These are phyloP conservation scores for Mucor mucedo DNA, from an alignment of 371 early-diverging fungal species.

Conservation along the genomic window DNA sequence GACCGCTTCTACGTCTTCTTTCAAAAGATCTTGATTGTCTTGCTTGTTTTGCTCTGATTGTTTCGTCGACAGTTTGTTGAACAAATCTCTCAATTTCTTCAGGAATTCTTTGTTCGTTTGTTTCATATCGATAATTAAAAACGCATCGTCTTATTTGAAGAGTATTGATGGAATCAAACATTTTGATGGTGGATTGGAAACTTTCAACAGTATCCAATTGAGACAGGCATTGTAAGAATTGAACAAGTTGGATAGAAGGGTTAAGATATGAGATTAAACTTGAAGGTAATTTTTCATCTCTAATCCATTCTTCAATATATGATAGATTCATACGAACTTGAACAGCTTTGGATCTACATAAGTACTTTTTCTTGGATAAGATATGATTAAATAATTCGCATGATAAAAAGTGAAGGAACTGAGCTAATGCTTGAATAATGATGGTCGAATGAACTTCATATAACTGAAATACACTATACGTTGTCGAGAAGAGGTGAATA, in stretches of 20 bases:
- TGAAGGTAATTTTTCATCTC: constrained; percentile 56
- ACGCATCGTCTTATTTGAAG: constrained; percentile 77
- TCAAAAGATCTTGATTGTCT: constrained; percentile 46
- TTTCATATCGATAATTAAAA: constrained; percentile 83
- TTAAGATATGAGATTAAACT: constrained; percentile 52
- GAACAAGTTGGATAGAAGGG: constrained; percentile 78
- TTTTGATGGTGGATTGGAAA: constrained; percentile 72
- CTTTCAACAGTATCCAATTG: constrained; percentile 65
- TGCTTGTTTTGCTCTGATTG: constrained; percentile 55
- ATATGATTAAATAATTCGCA: constrained; percentile 85
- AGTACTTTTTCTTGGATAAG: constrained; percentile 70
- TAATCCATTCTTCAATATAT: constrained; percentile 82
- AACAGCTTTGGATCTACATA: constrained; percentile 79
- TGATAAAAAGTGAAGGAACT: constrained; percentile 76
- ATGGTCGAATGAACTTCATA: constrained; percentile 73
- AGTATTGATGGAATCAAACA: constrained; percentile 66
- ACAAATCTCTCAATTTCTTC: constrained; percentile 75
- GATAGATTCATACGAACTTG: constrained; percentile 85
- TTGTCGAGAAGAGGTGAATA: constrained; percentile 65
- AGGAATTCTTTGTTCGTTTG: constrained; percentile 72
- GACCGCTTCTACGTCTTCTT: constrained; percentile 37
- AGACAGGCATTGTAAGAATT: constrained; percentile 82
- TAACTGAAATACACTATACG: constrained; percentile 59
- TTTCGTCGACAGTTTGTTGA: constrained; percentile 64
- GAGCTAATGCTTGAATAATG: constrained; percentile 67